Base-by-base conservation (phyloP, 2,329 filamentous ascomycete genomes). In the Aspergillus pseudoterreus region DNA sequence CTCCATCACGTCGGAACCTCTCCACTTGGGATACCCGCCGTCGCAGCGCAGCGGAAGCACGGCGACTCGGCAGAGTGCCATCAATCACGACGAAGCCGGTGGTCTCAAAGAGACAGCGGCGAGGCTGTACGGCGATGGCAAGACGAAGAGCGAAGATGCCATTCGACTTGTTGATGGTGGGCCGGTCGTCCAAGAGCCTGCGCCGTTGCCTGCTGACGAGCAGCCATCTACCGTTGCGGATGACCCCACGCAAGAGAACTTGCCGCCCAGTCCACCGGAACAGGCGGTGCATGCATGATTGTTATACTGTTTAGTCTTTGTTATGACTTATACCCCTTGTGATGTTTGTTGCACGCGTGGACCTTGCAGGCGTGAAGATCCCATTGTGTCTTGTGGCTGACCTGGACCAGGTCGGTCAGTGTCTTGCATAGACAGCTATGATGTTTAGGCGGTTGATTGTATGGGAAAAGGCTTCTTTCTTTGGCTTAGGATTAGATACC, bases 1-100 rank as follows among this genome's bases (percentile, higher is more conserved):
- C 21, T 70, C 66, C 1, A 54, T 64, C 8, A 47, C 53, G 35
- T 67, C 63, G 17, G 62, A 61, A 19, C 60, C 45, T 21, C 11
- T 55, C 14, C 43, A 59, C 32, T 45, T 59, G n/a, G 78, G 76
- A 35, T 80, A 84, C 15, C 78, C 84, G 30, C 81, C 76, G 39
- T 89, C 86, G 2, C 74, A 79, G 14, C 81, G 84, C 17, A 88
- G 84, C 57, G 78, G 78, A 12, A 87, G 83, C 68, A 87, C 85
- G 10, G 81, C 83, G 15, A 87, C 86, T 2, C 83, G 83, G 1
- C 75, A 79, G 59, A 88, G 84, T 60, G 42, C 63, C 22, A 61
- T 56, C 42, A 62, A 54, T 45, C 53, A 57, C 6, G 66, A 66
- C 21, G 64, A 63, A 21, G 46, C 54, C 1, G 45, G 54, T 1